Evolutionary conservation across 2,329 filamentous ascomycete genomes (phyloP).

Genomic region (Falciphora oryzae): DNA sequence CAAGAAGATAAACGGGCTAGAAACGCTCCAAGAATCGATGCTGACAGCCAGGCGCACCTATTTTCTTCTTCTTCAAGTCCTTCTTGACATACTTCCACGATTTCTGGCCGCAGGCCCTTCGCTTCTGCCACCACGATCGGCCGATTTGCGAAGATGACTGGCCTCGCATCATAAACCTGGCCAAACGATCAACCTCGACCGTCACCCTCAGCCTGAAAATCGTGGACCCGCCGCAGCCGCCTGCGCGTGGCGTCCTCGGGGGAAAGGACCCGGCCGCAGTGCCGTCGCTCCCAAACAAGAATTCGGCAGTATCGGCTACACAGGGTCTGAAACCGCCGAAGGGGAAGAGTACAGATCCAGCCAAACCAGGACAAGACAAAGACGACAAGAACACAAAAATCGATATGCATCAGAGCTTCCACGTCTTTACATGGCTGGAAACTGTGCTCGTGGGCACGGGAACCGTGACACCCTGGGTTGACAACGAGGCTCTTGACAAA

Average conservation of each 20-base stretch:
- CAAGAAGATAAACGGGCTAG: background rate
- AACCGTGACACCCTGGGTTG: background rate
- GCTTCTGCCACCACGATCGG: slow-evolving; percentile 24
- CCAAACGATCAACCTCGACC: slow-evolving; percentile 15
- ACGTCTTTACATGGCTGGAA: slow-evolving; percentile 20
- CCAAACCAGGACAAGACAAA: background rate
- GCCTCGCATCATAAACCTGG: slow-evolving; percentile 19
- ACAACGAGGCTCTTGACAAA: background rate
- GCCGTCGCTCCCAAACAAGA: background rate
- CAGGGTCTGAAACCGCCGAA: slow-evolving; percentile 8
- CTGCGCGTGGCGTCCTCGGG: slow-evolving; percentile 7
- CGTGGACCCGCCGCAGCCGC: background rate
- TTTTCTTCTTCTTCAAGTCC: slow-evolving; percentile 18
- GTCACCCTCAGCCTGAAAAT: slow-evolving; percentile 17
- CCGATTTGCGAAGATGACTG: slow-evolving; percentile 19
- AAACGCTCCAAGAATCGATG: background rate
- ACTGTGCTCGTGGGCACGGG: background rate
- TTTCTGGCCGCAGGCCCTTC: slow-evolving; percentile 34
- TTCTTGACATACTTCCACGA: slow-evolving; percentile 36
- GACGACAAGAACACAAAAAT: background rate
- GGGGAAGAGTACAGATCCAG: background rate
- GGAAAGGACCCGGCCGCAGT: background rate
- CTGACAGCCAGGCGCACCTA: background rate
- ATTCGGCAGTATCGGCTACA: background rate
- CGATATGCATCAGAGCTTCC: slow-evolving; percentile 16